These are phyloP conservation scores for Arabis alpina DNA, from an alignment of 345 rosid species.

Conservation along the genomic window DNA sequence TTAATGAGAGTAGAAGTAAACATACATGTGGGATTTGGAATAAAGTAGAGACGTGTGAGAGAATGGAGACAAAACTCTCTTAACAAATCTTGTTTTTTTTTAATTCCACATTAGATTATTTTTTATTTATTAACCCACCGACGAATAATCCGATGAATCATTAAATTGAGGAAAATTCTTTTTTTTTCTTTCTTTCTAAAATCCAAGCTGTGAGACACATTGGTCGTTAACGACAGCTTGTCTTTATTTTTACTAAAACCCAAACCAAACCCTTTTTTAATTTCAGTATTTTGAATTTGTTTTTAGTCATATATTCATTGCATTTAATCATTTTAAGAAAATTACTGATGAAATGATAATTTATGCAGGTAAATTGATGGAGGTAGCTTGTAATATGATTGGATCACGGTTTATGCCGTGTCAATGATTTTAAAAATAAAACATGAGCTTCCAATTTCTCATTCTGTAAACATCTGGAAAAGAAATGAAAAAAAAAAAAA, in stretches of 20 bases:
- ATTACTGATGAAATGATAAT: slow-evolving; percentile 14
- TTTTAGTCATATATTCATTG: slow-evolving; percentile 24
- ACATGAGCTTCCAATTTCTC: slow-evolving; percentile 35
- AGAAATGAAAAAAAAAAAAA: neutral
- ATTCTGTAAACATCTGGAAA: slow-evolving; percentile 42
- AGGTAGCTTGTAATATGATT: slow-evolving; percentile 80
- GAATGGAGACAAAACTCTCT: slow-evolving; percentile 35
- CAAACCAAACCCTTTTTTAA: slow-evolving; percentile 33
- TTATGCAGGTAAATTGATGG: slow-evolving; percentile 81
- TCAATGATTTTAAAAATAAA: slow-evolving; percentile 52
- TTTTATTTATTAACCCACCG: slow-evolving; percentile 33
- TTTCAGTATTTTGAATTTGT: neutral
- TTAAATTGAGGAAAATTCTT: neutral
- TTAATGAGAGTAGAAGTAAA: slow-evolving; percentile 31
- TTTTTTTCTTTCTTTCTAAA: slow-evolving; percentile 2
- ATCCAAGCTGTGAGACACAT: slow-evolving; percentile 59
- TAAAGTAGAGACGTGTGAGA: slow-evolving; percentile 40
- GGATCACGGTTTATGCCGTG: slow-evolving; percentile 67
- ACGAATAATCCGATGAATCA: slow-evolving; percentile 33
- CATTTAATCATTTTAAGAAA: neutral
- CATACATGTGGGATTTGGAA: slow-evolving; percentile 42
- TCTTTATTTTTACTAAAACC: slow-evolving; percentile 36
- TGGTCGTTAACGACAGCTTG: slow-evolving; percentile 43
- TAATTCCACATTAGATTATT: slow-evolving; percentile 11
- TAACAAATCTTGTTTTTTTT: slow-evolving; percentile 22